Evolutionary conservation across 2,329 filamentous ascomycete species (phyloP), one percentile per base, ranked within the genome.

Genomic region (Colletotrichum eleusines): DNA sequence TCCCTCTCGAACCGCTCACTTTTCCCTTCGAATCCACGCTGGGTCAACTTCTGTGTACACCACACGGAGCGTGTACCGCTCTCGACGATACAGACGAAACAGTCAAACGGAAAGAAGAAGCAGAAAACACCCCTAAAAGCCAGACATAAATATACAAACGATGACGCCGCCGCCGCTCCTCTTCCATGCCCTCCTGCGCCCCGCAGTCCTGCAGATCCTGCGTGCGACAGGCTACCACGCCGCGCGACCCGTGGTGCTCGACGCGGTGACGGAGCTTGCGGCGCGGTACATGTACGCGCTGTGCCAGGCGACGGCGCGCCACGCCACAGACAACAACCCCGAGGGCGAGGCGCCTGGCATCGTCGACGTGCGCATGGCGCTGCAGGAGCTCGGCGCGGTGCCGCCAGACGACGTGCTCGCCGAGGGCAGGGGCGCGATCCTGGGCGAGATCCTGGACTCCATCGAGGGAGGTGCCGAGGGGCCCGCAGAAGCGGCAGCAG

Each of bases 141-240:
- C 26, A 53, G 16, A 53, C 50, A 35, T 33, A 57, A 14, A 57
- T 26, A 26, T 20, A 40, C 14, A 8, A n/a, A 40, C 54, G 14
- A 87, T 87, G 85, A 82, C 81, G 72, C 81, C 77, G 40, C 84
- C 83, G 4, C 80, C 83, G 12, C 80, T 84, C n/a, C 80, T 88
- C 67, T 88, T 85, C 82, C 91, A 94, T 81, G 91, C 93, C 72
- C 91, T 97, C 73, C 87, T 98, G 68, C 94, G 94, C 51, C 95
- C 95, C 2, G 91, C 91, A 58, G 89, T 98, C 72, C 89, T 98
- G 69, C 94, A 98, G 81, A 95, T 97, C 76, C 90, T 98, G 62
- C 94, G 95, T 77, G 94, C 95, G 38, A 92, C 94, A 31, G 95
- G 95, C 78, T 98, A 97, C 83, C 93, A 97, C 79, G 87, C 91